Evolutionary conservation across 345 rosid genomes (phyloP).

Genomic region (rapeseed (Brassica napus)): Da-Ae NC_063441.1:8851501-8852000

Average conservation of each 20-base stretch:
- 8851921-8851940: too few species aligned
- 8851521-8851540: neutral
- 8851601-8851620: neutral
- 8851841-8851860: neutral
- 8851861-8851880: neutral
- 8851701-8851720: neutral
- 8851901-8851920: too few species aligned
- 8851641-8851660: neutral
- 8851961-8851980: too few species aligned
- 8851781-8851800: neutral
- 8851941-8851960: too few species aligned
- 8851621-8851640: neutral
- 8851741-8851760: neutral
- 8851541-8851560: neutral
- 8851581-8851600: neutral
- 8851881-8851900: too few species aligned
- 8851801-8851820: neutral
- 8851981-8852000: too few species aligned
- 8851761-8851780: neutral
- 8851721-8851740: neutral
- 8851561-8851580: neutral
- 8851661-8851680: neutral
- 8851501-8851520: neutral
- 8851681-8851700: neutral
- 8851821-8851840: neutral